A percentile compares a stretch with the other conserved stretches of the same genome.
Evolutionary conservation across 441 rosid genomes (phyloP).

Genomic region (Arabidopsis hybrid): DNA sequence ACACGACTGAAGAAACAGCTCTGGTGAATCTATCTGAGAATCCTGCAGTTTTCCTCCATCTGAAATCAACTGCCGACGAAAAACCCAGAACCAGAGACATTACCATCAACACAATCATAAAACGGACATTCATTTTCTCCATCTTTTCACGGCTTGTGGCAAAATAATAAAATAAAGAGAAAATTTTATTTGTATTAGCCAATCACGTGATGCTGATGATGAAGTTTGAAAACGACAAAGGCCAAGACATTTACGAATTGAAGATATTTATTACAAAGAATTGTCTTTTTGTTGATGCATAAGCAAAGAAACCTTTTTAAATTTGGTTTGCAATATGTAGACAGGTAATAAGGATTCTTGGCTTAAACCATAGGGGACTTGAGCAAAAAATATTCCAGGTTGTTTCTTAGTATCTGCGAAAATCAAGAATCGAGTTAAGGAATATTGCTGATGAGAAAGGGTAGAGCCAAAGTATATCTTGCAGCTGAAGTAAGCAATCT

Average conservation of each 20-base stretch:
- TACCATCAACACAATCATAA: constrained; percentile 33
- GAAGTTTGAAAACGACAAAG: constrained; percentile 36
- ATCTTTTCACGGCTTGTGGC: constrained; percentile 36
- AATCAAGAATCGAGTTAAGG: constrained; percentile 42
- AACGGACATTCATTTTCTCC: constrained; percentile 45
- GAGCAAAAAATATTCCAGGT: constrained; percentile 38
- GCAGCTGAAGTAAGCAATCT: constrained; percentile 40
- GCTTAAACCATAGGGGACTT: constrained; percentile 36
- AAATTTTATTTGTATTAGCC: constrained; percentile 26
- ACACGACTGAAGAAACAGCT: constrained; percentile 69
- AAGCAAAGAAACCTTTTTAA: constrained; percentile 23
- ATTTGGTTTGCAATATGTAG: constrained; percentile 34
- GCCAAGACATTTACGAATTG: constrained; percentile 32
- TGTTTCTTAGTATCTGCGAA: constrained; percentile 35
- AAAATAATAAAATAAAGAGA: constrained; percentile 5
- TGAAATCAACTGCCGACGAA: constrained; percentile 48
- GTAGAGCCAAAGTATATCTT: constrained; percentile 45
- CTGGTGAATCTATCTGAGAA: constrained; percentile 51
- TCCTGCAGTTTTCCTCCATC: constrained; percentile 46
- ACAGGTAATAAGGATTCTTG: constrained; percentile 39
- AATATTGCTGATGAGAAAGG: constrained; percentile 44
- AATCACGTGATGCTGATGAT: constrained; percentile 43
- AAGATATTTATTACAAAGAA: constrained; percentile 39
- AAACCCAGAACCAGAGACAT: constrained; percentile 48
- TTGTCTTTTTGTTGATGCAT: constrained; percentile 25